Evolutionary conservation across 148 eudicot species (phyloP).

Genomic region (Persicaria maculosa): DNA sequence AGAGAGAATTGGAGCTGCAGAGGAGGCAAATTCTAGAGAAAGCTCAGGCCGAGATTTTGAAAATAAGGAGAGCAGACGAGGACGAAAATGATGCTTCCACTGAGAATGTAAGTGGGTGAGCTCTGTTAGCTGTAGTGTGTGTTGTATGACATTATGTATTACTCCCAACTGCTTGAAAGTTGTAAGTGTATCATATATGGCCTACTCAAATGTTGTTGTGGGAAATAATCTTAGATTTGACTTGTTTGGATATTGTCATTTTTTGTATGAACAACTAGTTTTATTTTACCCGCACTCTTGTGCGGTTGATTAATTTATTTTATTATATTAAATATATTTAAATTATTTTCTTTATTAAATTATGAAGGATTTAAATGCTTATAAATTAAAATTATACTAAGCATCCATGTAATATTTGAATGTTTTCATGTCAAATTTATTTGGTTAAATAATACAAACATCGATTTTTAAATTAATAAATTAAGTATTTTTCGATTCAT

Average conservation of each 20-base stretch:
- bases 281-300: too few species aligned
- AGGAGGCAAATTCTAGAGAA: slow-evolving; percentile 58
- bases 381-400: too few species aligned
- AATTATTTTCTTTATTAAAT: too few species aligned
- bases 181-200: neutral
- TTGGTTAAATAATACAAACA: too few species aligned
- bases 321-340: too few species aligned
- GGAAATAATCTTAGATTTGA: neutral
- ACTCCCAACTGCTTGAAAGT: neutral
- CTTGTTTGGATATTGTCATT: neutral
- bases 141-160: slow-evolving; percentile 8
- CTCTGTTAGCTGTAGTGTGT: neutral
- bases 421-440: too few species aligned
- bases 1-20: slow-evolving; percentile 58
- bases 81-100: slow-evolving; percentile 48
- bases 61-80: slow-evolving; percentile 37
- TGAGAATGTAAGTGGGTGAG: slow-evolving; percentile 37
- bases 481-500: too few species aligned
- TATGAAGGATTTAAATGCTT: too few species aligned
- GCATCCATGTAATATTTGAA: too few species aligned
- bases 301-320: too few species aligned
- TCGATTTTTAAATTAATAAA: too few species aligned
- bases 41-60: slow-evolving; percentile 55
- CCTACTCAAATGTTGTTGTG: neutral
- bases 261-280: too few species aligned